Evolutionary conservation across 2,329 filamentous ascomycete genomes (phyloP), one percentile per base, ranked within the genome.

Genomic region (Stromatinia cepivora): DNA sequence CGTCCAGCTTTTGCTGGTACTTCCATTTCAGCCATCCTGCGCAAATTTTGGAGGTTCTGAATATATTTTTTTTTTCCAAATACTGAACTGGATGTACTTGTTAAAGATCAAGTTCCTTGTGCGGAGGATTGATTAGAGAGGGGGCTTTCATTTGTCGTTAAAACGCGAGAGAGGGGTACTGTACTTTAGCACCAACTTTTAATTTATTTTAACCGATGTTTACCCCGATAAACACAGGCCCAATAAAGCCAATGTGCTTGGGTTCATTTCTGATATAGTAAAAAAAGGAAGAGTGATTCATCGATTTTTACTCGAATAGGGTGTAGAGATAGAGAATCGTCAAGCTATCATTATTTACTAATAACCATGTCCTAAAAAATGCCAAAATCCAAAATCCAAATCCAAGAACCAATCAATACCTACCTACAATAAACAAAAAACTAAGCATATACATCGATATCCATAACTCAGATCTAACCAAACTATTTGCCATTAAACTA

Each of bases 1-100:
- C 77, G 74, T 15, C 67, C 69, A 57, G 73, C 62, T 46, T 69
- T 73, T 48, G 72, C 57, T 25, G 72, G 50, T 22, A 71, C 34
- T 28, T 61, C 68, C 13, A 61, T 62, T 54, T 68, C 57, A 10
- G 46, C 50, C 66, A 68, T 68, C 28, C 34, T 39, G 46, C 17
- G 39, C 10, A 9, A 20, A 22, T 8, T 20, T 25, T 25, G n/a
- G 22, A 63, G 31, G 31, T 9, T 17, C 34, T 52, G 46, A 63
- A 39, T 63, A 39, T 25, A 1, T 28, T 20, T 31, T 7, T 25
- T n/a, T 34, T 17, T 48, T 1, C 39, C 39, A 28, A 28, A 39
- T 52, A 20, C 52, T 52, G 34, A 64, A 10, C 17, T 22, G 34
- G 13, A n/a, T 36, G 20, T 48, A 7, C n/a, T 39, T 22, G 15